Evolutionary conservation across 257 asterid genomes (phyloP), one percentile per base, ranked within the genome.

Genomic region (Primulina tabacum): DNA sequence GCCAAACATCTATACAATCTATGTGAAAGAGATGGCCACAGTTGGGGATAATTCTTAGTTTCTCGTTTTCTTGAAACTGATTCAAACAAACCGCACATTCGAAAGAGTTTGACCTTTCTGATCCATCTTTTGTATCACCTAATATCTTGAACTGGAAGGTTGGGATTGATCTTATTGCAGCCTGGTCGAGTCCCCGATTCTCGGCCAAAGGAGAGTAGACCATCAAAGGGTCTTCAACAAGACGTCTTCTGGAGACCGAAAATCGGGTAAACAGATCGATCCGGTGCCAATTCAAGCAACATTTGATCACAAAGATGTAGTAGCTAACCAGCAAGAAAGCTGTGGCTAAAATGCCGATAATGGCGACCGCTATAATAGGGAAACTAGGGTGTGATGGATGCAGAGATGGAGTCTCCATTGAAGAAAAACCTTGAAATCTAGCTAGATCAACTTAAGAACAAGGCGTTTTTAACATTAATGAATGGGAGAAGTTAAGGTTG

Each of bases 1-100:
- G 95, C 98, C 97, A 93, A 12, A 93, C 83, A 63, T 90, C 98
- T 8, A 90, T 93, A 50, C 98, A 93, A 70, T 93, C 98, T 0
- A 90, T 83, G 73, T 92, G 97, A 24, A 92, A 92, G 5, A 84
- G 64, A 40, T 92, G 98, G 37, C 71, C 79, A 33, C 98, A 88
- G 7, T 80, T 81, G 5, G 98, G 98, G 7, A 92, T 87, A 8
- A 75, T 64, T 60, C 96, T 80, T 1, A 92, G 83, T 82, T 82
- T 87, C 30, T 92, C 96, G 1, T 75, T 82, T 38, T 87, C 84
- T 29, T 74, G 81, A 65, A 92, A 92, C 40, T 90, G 96, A 38
- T 81, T 88, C 84, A 92, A 70, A 55, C 98, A 92, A 20, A 92
- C 96, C 0, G 93, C 89, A 67, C 98, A 92, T 38, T 88, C 96